phyloP scores from a whole-genome alignment of 768 basidiomycete genomes.

The Trametes cingulata region DNA sequence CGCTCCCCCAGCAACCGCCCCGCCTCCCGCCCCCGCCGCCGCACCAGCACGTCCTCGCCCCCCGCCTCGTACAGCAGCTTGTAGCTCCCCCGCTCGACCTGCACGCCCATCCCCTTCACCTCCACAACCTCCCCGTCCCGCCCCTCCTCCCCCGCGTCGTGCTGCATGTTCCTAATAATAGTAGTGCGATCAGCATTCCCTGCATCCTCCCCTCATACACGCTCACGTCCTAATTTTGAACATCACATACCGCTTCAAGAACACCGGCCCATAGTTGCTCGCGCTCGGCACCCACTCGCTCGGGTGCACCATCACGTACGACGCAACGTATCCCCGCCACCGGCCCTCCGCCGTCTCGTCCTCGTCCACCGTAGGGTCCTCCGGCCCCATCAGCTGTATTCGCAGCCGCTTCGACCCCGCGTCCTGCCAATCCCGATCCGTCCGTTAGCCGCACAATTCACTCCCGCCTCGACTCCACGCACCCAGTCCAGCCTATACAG shows the following conservation, averaged over 20 bases:
- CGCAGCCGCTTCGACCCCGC: conserved; percentile 53
- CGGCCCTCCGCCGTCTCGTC: conserved; percentile 51
- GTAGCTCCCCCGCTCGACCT: conserved; percentile 61
- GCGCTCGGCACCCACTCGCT: conserved; percentile 67
- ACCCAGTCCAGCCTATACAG: conserved; percentile 83
- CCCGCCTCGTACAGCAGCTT: conserved; percentile 69
- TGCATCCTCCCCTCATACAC: conserved; percentile 13
- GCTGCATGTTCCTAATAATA: conserved; percentile 57
- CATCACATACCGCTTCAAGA: conserved; percentile 57
- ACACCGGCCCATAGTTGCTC: conserved; percentile 42
- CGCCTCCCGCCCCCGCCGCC: conserved; percentile 39
- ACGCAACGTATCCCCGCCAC: conserved; percentile 76
- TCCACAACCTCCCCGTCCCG: conserved; percentile 26
- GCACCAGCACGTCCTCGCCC: conserved; percentile 57
- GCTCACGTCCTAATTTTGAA: conserved; percentile 6
- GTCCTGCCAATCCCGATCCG: conserved; percentile 41
- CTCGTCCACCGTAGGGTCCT: conserved; percentile 66
- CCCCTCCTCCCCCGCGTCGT: conserved; percentile 31
- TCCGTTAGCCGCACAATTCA: conserved; percentile 7
- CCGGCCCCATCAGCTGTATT: conserved; percentile 58
- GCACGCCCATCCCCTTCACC: conserved; percentile 51
- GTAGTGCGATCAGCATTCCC: conserved; percentile 26
- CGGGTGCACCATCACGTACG: conserved; percentile 67
- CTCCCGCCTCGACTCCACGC: conserved; percentile 29
- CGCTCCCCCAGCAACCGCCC: conserved; percentile 35